Evolutionary conservation across 2,329 filamentous ascomycete genomes (phyloP).

Genomic region (Camillea tinctor): DNA sequence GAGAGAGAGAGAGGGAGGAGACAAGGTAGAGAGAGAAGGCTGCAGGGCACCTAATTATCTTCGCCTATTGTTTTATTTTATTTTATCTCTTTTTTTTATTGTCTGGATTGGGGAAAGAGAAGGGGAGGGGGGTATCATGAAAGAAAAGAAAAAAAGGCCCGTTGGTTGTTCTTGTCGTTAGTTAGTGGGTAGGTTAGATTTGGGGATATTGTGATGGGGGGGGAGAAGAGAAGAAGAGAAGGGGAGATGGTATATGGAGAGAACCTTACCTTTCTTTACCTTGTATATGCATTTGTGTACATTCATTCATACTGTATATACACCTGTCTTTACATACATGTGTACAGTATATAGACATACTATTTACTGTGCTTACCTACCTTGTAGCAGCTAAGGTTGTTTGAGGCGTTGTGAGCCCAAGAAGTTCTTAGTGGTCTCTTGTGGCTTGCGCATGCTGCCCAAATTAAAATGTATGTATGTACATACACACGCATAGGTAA

Average conservation of each 20-base stretch:
- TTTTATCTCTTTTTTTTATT: not conserved
- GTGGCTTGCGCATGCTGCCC: not conserved
- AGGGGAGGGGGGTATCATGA: conserved; percentile 21
- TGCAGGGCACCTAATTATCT: not conserved
- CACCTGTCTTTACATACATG: too few relatives aligned
- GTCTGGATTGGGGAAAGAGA: not conserved
- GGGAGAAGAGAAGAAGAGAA: conserved; percentile 5
- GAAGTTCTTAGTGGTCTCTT: conserved; percentile 1
- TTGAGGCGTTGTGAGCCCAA: conserved; percentile 1
- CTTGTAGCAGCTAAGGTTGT: too few relatives aligned
- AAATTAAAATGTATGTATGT: not conserved
- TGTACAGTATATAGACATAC: too few relatives aligned
- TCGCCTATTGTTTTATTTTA: not conserved
- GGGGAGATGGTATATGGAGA: too few relatives aligned
- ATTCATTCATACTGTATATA: too few relatives aligned
- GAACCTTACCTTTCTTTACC: too few relatives aligned
- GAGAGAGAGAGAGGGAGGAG: not conserved
- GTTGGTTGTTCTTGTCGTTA: conserved; percentile 1
- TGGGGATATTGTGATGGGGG: conserved; percentile 19
- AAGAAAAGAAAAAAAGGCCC: conserved; percentile 8
- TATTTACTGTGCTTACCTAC: too few relatives aligned
- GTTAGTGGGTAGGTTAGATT: not conserved
- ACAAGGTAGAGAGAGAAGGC: not conserved
- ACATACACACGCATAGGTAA: too few relatives aligned
- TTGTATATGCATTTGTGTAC: too few relatives aligned